Conservation (phyloP, 139 green algal species). For the Yamagishiella unicocca region DNA sequence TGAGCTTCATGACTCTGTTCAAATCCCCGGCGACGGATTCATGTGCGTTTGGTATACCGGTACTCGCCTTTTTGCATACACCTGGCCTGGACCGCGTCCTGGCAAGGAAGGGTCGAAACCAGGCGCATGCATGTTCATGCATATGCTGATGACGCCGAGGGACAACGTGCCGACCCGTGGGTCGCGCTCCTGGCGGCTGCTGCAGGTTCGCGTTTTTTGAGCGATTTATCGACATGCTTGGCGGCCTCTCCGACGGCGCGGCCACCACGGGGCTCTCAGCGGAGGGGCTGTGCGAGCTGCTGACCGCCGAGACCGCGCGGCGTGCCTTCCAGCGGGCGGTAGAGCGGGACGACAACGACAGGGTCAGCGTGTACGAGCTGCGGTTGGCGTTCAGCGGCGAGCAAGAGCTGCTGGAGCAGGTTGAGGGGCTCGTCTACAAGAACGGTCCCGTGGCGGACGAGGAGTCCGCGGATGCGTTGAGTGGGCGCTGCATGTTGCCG, state of each 20-base stretch:
- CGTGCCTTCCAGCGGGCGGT: background rate
- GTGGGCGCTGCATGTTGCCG: background rate
- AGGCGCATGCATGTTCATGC: background rate
- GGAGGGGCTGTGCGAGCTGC: background rate
- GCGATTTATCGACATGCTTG: no score
- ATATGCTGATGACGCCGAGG: background rate
- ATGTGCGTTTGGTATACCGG: no score
- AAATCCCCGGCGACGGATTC: no score
- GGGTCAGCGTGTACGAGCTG: constrained; percentile 29
- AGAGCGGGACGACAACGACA: background rate
- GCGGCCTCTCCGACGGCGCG: no score
- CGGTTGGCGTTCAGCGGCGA: constrained; percentile 1
- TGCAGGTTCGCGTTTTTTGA: no score
- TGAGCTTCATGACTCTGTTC: no score
- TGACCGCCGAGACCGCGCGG: background rate
- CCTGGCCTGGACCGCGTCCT: background rate
- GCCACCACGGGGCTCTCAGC: no score
- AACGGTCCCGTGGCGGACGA: background rate
- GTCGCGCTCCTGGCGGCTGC: no score
- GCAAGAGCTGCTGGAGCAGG: constrained; percentile 1
- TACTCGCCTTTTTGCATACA: no score
- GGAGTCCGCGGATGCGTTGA: background rate
- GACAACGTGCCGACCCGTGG: no score
- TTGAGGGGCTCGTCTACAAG: background rate
- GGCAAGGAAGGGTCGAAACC: no score